These are phyloP conservation scores for Ceratocystiopsis sp. DNA, from an alignment of 2,329 filamentous ascomycete genomes.

Conservation along the genomic window DNA sequence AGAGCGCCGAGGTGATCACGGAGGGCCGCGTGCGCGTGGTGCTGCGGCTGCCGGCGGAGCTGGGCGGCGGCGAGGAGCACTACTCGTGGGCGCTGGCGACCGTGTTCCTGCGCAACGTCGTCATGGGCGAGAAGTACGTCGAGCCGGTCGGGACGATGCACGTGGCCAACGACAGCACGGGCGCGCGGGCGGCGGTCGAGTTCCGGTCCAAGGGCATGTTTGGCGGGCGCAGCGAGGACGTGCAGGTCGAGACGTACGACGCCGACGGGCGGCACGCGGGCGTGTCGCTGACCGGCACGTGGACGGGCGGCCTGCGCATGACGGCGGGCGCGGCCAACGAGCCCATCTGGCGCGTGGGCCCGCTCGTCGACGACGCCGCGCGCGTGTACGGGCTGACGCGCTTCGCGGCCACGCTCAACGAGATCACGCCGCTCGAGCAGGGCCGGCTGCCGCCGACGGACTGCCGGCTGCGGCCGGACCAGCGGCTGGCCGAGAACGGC, in stretches of 20 bases:
- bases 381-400: constrained; percentile 76
- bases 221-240: constrained; percentile 81
- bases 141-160: constrained; percentile 87
- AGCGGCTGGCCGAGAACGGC: constrained; percentile 67
- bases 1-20: constrained; percentile 84
- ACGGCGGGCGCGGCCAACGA: constrained; percentile 22
- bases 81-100: constrained; percentile 84
- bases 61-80: constrained; percentile 62
- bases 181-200: constrained; percentile 67
- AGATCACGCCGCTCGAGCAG: constrained; percentile 66
- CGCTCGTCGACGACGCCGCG: constrained; percentile 60
- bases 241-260: constrained; percentile 57
- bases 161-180: constrained; percentile 66
- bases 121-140: constrained; percentile 95
- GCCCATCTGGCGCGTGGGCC: constrained; percentile 57
- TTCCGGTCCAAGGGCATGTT: constrained; percentile 97
- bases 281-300: constrained; percentile 60
- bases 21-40: constrained; percentile 72
- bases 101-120: constrained; percentile 85
- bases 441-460: constrained; percentile 66
- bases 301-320: constrained; percentile 59
- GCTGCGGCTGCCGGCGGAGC: constrained; percentile 40
- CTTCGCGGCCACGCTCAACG: constrained; percentile 76
- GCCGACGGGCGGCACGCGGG: constrained; percentile 47
- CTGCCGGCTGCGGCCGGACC: constrained; percentile 69